Evolutionary conservation across 2,329 filamentous ascomycete genomes (phyloP), one percentile per base, ranked within the genome.

Genomic region (Ceratocystis colombiana): DNA sequence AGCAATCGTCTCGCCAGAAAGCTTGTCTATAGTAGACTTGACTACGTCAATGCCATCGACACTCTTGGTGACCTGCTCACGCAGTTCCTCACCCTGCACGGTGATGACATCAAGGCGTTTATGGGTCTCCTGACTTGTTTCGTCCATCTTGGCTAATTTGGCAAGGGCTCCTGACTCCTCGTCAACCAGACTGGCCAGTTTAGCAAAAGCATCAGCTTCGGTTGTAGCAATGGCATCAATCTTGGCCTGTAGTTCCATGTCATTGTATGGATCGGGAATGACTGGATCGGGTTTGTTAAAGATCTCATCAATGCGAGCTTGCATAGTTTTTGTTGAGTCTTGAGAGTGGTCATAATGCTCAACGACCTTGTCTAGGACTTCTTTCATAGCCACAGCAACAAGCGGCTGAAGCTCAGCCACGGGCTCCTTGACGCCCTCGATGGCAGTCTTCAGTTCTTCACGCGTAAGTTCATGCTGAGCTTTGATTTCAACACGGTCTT

Each of bases 291-390:
- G 80, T 80, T 10, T 81, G 79, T 72, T 83, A 85, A 65, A 84
- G 2, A 68, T 77, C 65, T 88, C 84, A 65, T 85, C 77, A 68
- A 87, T 82, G 72, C 80, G 83, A 68, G 82, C 79, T 70, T 84
- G 78, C 28, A 87, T 78, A 2, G 79, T 77, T 5, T 75, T 79
- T 0, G 79, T 77, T 0, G 86, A 82, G 57, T 83, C 81, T 75
- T 92, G 90, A 15, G 90, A 88, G 73, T 96, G 89, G 71, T 96
- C 90, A 72, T 88, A 96, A 73, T 97, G 92, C 73, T 95, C 84
- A 28, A 85, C 88, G 65, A 96, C 89, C 28, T 95, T 81, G 6
- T 85, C 79, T 48, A 95, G 80, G n/a, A 97, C 85, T 71, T 96
- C 89, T 71, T 90, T 88, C 70, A 99, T 84, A 0, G 89, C 84